Conservation (phyloP, 768 basidiomycete genomes). For the Chlorophyllum brunneum region DNA sequence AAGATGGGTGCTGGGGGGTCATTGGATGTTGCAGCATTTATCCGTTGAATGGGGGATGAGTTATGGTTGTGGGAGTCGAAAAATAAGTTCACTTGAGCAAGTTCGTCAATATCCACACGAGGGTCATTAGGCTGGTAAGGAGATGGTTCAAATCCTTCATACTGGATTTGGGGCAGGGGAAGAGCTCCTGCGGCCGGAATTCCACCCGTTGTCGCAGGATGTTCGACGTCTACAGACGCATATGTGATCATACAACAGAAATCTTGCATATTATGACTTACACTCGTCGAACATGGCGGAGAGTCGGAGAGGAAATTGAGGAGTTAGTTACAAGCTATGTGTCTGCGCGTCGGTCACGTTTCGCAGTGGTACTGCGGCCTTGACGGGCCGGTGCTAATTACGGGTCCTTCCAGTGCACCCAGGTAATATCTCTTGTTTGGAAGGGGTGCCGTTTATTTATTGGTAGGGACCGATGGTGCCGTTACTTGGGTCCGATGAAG, state of each 20-base stretch:
- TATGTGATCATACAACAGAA: constrained; percentile 11
- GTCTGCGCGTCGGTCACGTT: constrained; percentile 10
- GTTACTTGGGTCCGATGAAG: constrained; percentile 10
- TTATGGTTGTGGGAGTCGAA: constrained; percentile 1
- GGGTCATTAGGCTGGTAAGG: constrained; percentile 50
- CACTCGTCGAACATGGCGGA: constrained; percentile 63
- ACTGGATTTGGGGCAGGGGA: constrained; percentile 60
- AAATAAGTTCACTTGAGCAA: constrained; percentile 23
- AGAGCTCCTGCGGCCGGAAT: constrained; percentile 28
- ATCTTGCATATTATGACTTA: constrained; percentile 28
- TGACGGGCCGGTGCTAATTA: constrained; percentile 5
- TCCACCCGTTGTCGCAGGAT: constrained; percentile 53
- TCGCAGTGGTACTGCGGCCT: not conserved
- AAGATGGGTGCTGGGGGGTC: constrained; percentile 62
- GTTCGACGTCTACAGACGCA: constrained; percentile 74
- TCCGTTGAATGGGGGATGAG: constrained; percentile 15
- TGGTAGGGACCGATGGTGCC: not conserved
- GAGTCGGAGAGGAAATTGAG: not conserved
- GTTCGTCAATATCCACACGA: constrained; percentile 38
- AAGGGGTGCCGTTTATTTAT: no score
- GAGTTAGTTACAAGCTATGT: not conserved
- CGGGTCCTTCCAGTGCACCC: no score
- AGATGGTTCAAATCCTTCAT: constrained; percentile 86
- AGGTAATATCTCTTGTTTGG: no score
- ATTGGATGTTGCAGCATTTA: constrained; percentile 29